These are phyloP conservation scores for Sporothrix variecibatus DNA, from an alignment of 2,329 filamentous ascomycete genomes.

Conservation along the genomic window DNA sequence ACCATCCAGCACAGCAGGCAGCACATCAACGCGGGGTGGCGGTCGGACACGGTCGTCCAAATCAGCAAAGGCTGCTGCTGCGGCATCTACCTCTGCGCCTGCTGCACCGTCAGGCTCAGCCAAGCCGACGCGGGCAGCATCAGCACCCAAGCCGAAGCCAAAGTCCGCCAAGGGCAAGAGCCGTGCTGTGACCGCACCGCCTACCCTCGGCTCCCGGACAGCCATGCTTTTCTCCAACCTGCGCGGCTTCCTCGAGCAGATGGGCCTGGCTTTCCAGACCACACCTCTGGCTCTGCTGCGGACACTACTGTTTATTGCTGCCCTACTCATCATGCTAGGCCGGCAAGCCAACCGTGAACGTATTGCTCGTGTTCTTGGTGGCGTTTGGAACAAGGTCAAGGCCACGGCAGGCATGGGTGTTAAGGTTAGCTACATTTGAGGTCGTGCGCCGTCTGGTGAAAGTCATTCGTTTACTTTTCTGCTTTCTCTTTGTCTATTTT, in stretches of 20 bases:
- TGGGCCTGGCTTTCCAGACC: slow-evolving; percentile 53
- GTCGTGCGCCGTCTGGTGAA: neutral
- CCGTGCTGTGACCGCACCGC: slow-evolving; percentile 20
- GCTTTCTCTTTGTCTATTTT: slow-evolving; percentile 12
- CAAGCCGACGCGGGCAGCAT: neutral
- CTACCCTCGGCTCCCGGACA: slow-evolving; percentile 51
- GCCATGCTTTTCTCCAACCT: slow-evolving; percentile 56
- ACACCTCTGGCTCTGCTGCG: slow-evolving; percentile 60
- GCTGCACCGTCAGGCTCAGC: neutral
- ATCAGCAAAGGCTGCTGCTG: neutral
- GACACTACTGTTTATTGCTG: slow-evolving; percentile 76
- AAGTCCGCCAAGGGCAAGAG: slow-evolving; percentile 21
- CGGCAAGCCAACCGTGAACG: slow-evolving; percentile 74
- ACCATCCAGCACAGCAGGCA: slow-evolving; percentile 40
- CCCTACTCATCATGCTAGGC: slow-evolving; percentile 74
- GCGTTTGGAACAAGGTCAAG: slow-evolving; percentile 78
- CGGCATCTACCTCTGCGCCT: neutral
- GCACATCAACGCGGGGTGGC: slow-evolving; percentile 36
- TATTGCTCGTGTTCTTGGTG: slow-evolving; percentile 66
- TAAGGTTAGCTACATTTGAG: slow-evolving; percentile 92
- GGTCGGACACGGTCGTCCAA: slow-evolving; percentile 40
- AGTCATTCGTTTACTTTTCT: slow-evolving; percentile 8
- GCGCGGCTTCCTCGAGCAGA: slow-evolving; percentile 52
- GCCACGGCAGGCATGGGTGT: slow-evolving; percentile 92
- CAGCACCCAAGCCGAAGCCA: slow-evolving; percentile 11